Base-by-base conservation (phyloP, 2,329 filamentous ascomycete genomes). In the Balansia obtecta region DNA sequence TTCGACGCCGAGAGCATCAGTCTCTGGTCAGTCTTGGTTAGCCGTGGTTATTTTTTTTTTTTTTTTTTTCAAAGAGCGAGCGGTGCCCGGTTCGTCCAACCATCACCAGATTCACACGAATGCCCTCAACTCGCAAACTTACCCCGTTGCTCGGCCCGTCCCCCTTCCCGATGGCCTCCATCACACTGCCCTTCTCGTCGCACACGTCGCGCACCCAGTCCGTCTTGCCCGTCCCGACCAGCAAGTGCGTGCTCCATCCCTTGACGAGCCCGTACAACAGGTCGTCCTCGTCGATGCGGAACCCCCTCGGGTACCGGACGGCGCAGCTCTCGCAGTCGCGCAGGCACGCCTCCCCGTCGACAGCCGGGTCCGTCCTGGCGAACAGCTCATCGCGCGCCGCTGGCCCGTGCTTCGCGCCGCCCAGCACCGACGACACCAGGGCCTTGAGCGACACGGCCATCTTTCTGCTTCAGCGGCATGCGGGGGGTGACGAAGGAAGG, bases 201-300 rank as follows among this genome's bases (percentile, higher is more conserved):
- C 79, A 81, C 44, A 95, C 87, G 70, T 95, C 85, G 53, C 87
- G 72, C 62, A 91, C 85, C 93, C 93, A 98, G 68, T 98, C 93
- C 27, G 83, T 78, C 77, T 96, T 95, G 54, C 89, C 88, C n/a
- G 93, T 98, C 22, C 88, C 93, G 15, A 97, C 88, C 33, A 98
- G 72, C 54, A 95, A 64, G 68, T 98, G 93, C 18, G 89, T 93
- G 61, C 80, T 83, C 86, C 88, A 97, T 37, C 82, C 88, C 61
- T 88, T 86, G 55, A 96, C 79, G 52, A 86, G 75, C 1, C 91
- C 93, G 63, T 94, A 97, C 46, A 98, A 70, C 59, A 82, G 72
- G 63, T 95, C 88, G 7, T 75, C 71, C 64, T 85, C 78, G 51
- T 97, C 86, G 50, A 95, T 80, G 61, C 83, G 81, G 69, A 84